Percentiles rank a stretch among this genome's conserved stretches.
Conservation (phyloP, 495 filamentous ascomycete species). For the Neurospora cerealis region DNA sequence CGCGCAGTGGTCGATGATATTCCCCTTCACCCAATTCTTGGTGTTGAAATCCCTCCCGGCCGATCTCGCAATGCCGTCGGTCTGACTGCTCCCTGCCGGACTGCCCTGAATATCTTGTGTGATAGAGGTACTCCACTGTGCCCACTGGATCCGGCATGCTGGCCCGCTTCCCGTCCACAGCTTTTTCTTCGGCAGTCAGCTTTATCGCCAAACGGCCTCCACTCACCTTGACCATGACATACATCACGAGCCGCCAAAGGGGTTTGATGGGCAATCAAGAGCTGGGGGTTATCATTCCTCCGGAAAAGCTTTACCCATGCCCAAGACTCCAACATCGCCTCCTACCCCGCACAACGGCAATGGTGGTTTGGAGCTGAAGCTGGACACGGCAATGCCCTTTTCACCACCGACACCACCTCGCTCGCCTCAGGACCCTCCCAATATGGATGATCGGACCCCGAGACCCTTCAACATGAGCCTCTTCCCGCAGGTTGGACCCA, state of each 20-base stretch:
- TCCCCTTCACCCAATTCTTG: not conserved
- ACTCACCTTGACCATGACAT: not conserved
- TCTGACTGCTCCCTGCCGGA: not conserved
- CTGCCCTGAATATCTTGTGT: not conserved
- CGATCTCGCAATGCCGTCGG: not conserved
- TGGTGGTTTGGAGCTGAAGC: not conserved
- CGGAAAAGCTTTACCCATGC: not conserved
- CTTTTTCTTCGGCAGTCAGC: not conserved
- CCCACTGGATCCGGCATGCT: not conserved
- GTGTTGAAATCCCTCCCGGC: not conserved
- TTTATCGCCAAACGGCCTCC: not conserved
- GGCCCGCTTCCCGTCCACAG: not conserved
- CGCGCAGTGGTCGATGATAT: not conserved
- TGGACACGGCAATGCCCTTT: not conserved
- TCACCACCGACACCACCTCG: not conserved
- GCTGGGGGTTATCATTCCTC: not conserved
- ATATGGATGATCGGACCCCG: not conserved
- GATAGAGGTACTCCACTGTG: not conserved
- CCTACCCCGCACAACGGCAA: not conserved
- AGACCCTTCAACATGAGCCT: not conserved
- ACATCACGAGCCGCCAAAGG: not conserved
- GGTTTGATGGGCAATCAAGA: not conserved
- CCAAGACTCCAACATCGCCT: not conserved
- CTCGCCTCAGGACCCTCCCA: not conserved
- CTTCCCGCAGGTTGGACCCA: not conserved